Conservation (phyloP, 768 basidiomycete species). For the Cubamyces sp. region DNA sequence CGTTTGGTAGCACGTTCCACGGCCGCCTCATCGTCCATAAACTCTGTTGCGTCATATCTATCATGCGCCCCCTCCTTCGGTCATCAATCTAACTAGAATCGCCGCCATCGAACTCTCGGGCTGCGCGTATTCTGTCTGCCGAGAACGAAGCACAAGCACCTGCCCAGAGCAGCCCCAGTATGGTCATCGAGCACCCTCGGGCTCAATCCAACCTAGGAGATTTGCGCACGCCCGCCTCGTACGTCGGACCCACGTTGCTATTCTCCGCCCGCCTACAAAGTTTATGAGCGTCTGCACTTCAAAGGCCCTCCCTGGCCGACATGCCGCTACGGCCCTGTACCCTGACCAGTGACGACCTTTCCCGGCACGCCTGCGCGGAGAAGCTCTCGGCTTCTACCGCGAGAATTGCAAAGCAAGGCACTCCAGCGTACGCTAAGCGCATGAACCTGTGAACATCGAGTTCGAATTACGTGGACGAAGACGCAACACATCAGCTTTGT, state of each 20-base stretch:
- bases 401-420: constrained; percentile 17
- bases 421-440: constrained; percentile 7
- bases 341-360: constrained; percentile 10
- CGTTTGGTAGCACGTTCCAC: constrained; percentile 30
- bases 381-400: constrained; percentile 20
- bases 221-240: constrained; percentile 14
- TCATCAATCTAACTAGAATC: constrained; percentile 32
- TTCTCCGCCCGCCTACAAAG: constrained; percentile 18
- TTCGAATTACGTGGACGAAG: constrained; percentile 25
- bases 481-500: constrained; percentile 27
- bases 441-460: constrained; percentile 3
- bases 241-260: constrained; percentile 19
- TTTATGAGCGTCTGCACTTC: constrained; percentile 1
- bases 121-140: constrained; percentile 20
- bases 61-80: constrained; percentile 19
- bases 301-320: constrained; percentile 12
- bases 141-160: constrained; percentile 19
- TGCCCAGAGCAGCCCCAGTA: constrained; percentile 24
- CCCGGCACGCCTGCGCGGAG: constrained; percentile 16
- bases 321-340: constrained; percentile 3
- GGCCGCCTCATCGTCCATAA: constrained; percentile 9
- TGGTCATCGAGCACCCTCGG: constrained; percentile 22
- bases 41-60: constrained; percentile 22
- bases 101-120: constrained; percentile 26
- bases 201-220: constrained; percentile 17